Conservation (phyloP, 495 filamentous ascomycete species). For the Sphaerosporella brunnea region DNA sequence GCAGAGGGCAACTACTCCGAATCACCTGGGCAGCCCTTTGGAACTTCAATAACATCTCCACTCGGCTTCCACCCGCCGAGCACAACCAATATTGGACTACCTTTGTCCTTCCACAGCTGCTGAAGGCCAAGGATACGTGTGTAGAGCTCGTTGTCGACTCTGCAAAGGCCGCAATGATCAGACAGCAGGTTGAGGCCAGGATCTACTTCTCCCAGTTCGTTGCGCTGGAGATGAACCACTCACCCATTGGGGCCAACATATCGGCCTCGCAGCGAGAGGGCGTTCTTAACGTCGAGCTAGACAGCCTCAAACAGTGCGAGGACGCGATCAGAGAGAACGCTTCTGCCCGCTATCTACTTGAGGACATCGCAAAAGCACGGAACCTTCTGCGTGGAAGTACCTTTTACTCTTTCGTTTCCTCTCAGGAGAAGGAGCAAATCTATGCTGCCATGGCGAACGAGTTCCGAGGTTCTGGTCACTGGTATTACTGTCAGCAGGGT, state of each 20-base stretch:
- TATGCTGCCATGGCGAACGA: slow-evolving; percentile 35
- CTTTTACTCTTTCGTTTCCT: slow-evolving; percentile 27
- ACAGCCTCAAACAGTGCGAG: slow-evolving; percentile 1
- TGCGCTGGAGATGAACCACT: slow-evolving; percentile 21
- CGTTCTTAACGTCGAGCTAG: not conserved
- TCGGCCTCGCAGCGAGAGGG: slow-evolving; percentile 7
- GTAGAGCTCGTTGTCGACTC: slow-evolving; percentile 1
- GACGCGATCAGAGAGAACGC: slow-evolving; percentile 9
- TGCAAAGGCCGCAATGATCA: slow-evolving; percentile 2
- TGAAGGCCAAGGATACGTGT: slow-evolving; percentile 7
- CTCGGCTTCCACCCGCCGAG: not conserved
- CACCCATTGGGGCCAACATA: slow-evolving; percentile 6
- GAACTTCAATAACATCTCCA: slow-evolving; percentile 27
- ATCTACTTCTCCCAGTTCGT: slow-evolving; percentile 27
- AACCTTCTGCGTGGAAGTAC: slow-evolving; percentile 26
- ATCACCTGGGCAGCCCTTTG: slow-evolving; percentile 39
- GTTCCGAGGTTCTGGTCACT: slow-evolving; percentile 42
- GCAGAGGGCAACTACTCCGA: slow-evolving; percentile 34
- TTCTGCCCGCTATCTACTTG: slow-evolving; percentile 19
- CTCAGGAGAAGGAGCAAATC: slow-evolving; percentile 29
- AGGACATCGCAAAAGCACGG: slow-evolving; percentile 25
- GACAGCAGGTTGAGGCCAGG: slow-evolving; percentile 24
- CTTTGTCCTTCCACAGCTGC: not conserved
- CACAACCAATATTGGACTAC: not conserved
- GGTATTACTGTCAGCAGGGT: slow-evolving; percentile 50